Conservation (phyloP, 73 alveolate species). For the Paramecium sonneborni region DNA sequence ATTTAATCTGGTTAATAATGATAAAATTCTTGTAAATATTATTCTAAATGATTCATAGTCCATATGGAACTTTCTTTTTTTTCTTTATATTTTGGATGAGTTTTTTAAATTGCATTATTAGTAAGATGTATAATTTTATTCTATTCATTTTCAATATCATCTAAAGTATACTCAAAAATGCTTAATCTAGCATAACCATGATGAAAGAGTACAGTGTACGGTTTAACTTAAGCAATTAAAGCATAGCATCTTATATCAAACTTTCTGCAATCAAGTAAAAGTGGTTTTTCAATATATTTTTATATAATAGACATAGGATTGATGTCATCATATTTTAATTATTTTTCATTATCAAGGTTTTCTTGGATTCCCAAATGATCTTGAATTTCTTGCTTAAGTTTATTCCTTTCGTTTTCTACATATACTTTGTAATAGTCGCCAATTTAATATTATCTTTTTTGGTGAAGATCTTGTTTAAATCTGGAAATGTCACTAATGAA, state of each 20-base stretch:
- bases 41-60: slow-evolving; percentile 48
- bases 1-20: neutral
- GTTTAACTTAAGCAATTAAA: slow-evolving; percentile 82
- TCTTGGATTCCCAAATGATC: neutral
- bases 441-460: slow-evolving; percentile 39
- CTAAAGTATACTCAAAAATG: slow-evolving; percentile 67
- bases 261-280: slow-evolving; percentile 83
- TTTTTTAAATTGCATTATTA: slow-evolving; percentile 75
- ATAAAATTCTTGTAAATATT: neutral
- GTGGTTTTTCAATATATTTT: slow-evolving; percentile 87
- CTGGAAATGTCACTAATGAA: slow-evolving; percentile 67
- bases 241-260: slow-evolving; percentile 90
- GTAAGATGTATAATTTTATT: slow-evolving; percentile 76
- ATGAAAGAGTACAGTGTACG: slow-evolving; percentile 73
- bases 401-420: slow-evolving; percentile 36
- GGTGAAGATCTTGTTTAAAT: slow-evolving; percentile 68
- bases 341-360: slow-evolving; percentile 16
- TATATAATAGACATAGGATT: slow-evolving; percentile 62
- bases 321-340: slow-evolving; percentile 65
- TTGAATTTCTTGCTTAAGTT: too few species aligned
- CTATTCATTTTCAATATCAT: slow-evolving; percentile 66
- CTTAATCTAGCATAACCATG: slow-evolving; percentile 79
- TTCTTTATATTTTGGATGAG: slow-evolving; percentile 74
- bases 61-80: slow-evolving; percentile 55
- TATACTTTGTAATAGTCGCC: slow-evolving; percentile 63